Conservation (phyloP, 768 basidiomycete genomes). For the Chalciporus piperatus region DNA sequence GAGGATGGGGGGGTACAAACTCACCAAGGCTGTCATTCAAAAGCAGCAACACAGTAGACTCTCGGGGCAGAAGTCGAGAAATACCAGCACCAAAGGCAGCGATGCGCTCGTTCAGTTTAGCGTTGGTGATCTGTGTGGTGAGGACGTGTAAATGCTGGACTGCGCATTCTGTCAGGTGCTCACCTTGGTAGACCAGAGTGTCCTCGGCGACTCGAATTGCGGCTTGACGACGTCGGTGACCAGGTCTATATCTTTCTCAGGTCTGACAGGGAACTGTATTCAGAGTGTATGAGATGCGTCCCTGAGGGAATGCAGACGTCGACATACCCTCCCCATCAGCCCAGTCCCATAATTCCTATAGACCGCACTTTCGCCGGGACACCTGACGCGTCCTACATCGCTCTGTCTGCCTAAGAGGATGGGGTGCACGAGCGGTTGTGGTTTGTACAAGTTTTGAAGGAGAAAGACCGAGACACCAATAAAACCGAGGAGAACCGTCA, state of each 20-base stretch:
- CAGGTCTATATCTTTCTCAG: constrained; percentile 67
- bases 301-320: constrained; percentile 1
- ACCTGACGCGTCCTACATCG: constrained; percentile 79
- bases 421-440: constrained; percentile 88
- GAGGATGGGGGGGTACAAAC: constrained; percentile 11
- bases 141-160: background rate
- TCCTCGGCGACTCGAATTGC: constrained; percentile 64
- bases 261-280: constrained; percentile 67
- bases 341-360: constrained; percentile 91
- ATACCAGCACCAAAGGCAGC: constrained; percentile 74
- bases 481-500: constrained; percentile 73
- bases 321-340: constrained; percentile 70
- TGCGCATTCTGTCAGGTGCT: constrained; percentile 7
- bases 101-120: constrained; percentile 65
- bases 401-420: constrained; percentile 90
- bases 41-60: constrained; percentile 70
- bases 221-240: constrained; percentile 64
- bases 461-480: constrained; percentile 75
- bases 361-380: constrained; percentile 78
- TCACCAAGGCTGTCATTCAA: constrained; percentile 77
- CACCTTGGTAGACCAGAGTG: constrained; percentile 80
- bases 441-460: constrained; percentile 74
- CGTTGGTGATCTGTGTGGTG: constrained; percentile 66
- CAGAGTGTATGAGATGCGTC: background rate
- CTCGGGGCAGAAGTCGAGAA: constrained; percentile 49